Evolutionary conservation across 2,329 filamentous ascomycete genomes (phyloP), one percentile per base, ranked within the genome.

Genomic region (Botryotinia narcissicola): DNA sequence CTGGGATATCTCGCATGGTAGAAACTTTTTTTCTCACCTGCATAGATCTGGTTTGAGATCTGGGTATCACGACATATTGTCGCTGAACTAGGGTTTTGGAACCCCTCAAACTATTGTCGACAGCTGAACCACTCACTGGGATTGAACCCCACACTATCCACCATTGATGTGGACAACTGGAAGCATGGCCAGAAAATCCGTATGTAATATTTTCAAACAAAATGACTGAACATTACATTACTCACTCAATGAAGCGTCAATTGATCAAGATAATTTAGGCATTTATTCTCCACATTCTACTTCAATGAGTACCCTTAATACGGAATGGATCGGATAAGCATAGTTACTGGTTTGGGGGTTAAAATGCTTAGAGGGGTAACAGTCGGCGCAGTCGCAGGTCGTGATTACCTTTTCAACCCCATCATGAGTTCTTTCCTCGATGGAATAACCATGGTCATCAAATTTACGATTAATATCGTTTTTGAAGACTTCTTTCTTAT

Each of bases 351-450:
- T 29, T 37, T 16, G 37, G 37, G 37, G 20, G 59, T 40, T n/a
- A 62, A 62, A n/a, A 29, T 46, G 42, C 20, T 64, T 46, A 64
- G 32, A 54, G 46, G 35, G 46, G 64, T 68, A 54, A 40, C 46
- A 68, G 46, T 54, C 48, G 37, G 35, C 35, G 44, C 48, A 64
- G 54, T 71, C 37, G 62, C 42, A 59, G 57, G 62, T 72, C 71
- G 71, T 54, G 10, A 59, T 68, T 72, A 46, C 63, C 40, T 40
- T 37, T 20, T 69, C 29, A 40, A 40, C 16, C 16, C 51, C 51
- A 64, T 48, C 71, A 51, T 68, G n/a, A 69, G 62, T 48, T 40
- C 62, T 48, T 72, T 69, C 71, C 29, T 60, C 51, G 40, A 60
- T 57, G 42, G 25, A 32, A 44, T 60, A 37, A 29, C 40, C 63